Evolutionary conservation across 371 early-diverging fungal genomes (phyloP).

Genomic region (Zopfochytrium polystomum): DNA sequence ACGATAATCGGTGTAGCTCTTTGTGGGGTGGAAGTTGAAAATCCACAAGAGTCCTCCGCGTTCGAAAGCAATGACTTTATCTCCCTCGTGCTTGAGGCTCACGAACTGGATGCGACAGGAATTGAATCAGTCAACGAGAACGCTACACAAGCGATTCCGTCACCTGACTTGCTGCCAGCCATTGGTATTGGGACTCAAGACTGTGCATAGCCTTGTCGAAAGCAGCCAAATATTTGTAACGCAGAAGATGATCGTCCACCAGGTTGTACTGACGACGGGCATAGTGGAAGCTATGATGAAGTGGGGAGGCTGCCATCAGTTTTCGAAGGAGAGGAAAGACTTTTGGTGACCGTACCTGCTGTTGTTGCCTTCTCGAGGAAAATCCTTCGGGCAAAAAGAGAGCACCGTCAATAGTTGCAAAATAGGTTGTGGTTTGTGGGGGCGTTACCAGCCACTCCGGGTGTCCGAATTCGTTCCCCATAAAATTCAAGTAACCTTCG

Average conservation of each 20-base stretch:
- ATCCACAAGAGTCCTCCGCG: constrained; percentile 80
- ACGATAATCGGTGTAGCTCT: constrained; percentile 82
- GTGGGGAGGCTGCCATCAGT: neutral
- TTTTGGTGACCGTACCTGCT: constrained; percentile 27
- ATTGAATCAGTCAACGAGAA: neutral
- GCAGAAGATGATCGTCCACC: constrained; percentile 75
- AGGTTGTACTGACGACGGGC: constrained; percentile 93
- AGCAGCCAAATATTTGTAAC: constrained; percentile 87
- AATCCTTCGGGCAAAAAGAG: constrained; percentile 58
- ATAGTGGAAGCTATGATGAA: constrained; percentile 79
- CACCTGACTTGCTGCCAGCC: constrained; percentile 65
- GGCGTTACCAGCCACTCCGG: constrained; percentile 93
- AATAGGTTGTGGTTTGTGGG: neutral
- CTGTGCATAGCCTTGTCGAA: constrained; percentile 85
- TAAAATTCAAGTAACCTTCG: constrained; percentile 93
- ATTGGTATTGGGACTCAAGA: constrained; percentile 65
- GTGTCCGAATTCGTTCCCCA: constrained; percentile 97
- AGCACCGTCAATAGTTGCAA: neutral
- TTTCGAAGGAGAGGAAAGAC: constrained; percentile 7
- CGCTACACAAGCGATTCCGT: neutral
- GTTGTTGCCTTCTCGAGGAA: constrained; percentile 90
- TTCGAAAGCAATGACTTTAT: constrained; percentile 91
- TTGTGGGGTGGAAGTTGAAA: constrained; percentile 91
- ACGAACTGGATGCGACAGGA: constrained; percentile 51
- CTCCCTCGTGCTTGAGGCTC: constrained; percentile 85